Percentiles rank a stretch among this genome's conserved stretches.
Conservation (phyloP, 2,329 filamentous ascomycete species). For the Clarireedia monteithiana region DNA sequence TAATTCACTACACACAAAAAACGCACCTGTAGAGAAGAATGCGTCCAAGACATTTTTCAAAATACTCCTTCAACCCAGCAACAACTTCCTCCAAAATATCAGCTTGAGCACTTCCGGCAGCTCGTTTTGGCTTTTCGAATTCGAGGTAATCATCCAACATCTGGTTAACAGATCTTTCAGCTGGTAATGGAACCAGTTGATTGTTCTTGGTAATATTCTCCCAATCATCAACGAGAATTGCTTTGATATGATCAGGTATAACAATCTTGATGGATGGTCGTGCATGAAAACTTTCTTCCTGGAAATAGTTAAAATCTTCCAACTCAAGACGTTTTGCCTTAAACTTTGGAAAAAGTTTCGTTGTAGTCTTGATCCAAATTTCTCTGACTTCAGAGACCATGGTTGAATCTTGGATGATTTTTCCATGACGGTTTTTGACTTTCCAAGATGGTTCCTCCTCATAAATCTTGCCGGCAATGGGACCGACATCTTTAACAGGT, state of each 20-base stretch:
- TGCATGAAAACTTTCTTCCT: constrained; percentile 85
- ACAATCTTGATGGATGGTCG: constrained; percentile 80
- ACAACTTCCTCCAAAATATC: constrained; percentile 89
- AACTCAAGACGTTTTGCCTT: background rate
- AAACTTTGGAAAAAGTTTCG: constrained; percentile 2
- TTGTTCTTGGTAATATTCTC: constrained; percentile 96
- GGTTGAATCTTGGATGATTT: background rate
- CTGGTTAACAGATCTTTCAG: constrained; percentile 62
- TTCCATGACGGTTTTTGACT: background rate
- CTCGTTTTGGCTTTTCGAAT: constrained; percentile 59
- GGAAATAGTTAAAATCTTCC: constrained; percentile 14
- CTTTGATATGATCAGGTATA: constrained; percentile 85
- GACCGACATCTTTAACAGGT: constrained; percentile 9
- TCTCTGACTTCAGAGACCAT: constrained; percentile 5
- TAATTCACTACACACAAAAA: background rate
- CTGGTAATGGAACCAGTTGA: constrained; percentile 79
- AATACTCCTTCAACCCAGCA: constrained; percentile 82
- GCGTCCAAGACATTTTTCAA: constrained; percentile 80
- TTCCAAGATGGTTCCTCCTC: background rate
- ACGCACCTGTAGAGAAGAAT: constrained; percentile 74
- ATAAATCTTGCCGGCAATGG: constrained; percentile 18
- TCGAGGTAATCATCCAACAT: constrained; percentile 77
- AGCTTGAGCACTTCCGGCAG: constrained; percentile 58
- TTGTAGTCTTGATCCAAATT: background rate
- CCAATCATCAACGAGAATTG: constrained; percentile 94